These are phyloP conservation scores for Auricularia sp. DNA, from an alignment of 768 basidiomycete species.

Conservation along the genomic window DNA sequence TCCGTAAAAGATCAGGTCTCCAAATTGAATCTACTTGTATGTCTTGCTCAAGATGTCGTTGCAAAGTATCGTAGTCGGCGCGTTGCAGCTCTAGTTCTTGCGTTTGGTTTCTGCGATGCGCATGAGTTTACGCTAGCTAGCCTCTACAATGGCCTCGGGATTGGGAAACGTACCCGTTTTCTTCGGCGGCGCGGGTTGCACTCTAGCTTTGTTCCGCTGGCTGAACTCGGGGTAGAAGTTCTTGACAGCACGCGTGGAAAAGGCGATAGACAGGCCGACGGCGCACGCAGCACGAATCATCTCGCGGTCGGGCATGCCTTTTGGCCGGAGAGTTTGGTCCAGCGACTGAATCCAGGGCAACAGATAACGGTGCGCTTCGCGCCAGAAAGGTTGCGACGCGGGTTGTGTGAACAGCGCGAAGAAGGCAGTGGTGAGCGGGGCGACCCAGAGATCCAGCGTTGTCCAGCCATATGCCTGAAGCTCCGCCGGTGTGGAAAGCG, in stretches of 20 bases:
- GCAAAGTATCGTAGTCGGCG: too few relatives aligned
- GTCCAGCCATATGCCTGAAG: slow-evolving; percentile 79
- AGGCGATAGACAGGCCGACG: slow-evolving; percentile 48
- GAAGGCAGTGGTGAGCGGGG: slow-evolving; percentile 63
- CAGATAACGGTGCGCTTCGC: slow-evolving; percentile 9
- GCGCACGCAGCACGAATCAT: slow-evolving; percentile 66
- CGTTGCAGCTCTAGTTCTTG: too few relatives aligned
- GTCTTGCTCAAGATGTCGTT: too few relatives aligned
- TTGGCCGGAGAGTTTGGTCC: slow-evolving; percentile 8
- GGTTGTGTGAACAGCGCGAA: slow-evolving; percentile 80
- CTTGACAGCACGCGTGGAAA: slow-evolving; percentile 52
- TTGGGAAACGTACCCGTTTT: too few relatives aligned
- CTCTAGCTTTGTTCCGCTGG: not conserved
- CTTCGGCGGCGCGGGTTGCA: too few relatives aligned
- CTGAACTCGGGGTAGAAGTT: slow-evolving; percentile 34
- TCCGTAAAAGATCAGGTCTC: too few relatives aligned
- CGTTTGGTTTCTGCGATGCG: too few relatives aligned
- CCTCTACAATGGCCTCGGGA: too few relatives aligned
- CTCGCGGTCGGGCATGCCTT: slow-evolving; percentile 46
- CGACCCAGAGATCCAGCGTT: slow-evolving; percentile 75
- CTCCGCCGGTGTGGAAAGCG: slow-evolving; percentile 68
- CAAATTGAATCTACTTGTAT: too few relatives aligned
- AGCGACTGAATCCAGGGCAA: slow-evolving; percentile 7
- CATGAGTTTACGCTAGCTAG: too few relatives aligned
- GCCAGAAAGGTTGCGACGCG: slow-evolving; percentile 53